Conservation (phyloP, 495 filamentous ascomycete genomes). For the Penicillium manginii region DNA sequence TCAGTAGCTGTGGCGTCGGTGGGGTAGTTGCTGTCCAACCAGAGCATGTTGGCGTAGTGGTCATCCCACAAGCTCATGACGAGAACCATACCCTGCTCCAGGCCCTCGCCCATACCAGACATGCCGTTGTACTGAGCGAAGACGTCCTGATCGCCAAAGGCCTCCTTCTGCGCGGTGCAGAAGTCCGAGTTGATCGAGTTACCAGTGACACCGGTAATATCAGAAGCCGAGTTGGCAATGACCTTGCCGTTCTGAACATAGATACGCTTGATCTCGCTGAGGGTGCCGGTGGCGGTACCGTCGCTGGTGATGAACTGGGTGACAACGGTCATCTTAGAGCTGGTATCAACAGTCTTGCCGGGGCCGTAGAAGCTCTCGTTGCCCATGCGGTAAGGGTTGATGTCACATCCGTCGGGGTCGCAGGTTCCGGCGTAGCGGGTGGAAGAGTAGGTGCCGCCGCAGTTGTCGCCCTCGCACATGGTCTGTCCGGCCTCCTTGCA, state of each 20-base stretch:
- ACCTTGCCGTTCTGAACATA: conserved; percentile 72
- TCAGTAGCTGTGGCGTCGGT: conserved; percentile 52
- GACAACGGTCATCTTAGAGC: conserved; percentile 64
- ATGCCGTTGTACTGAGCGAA: conserved; percentile 66
- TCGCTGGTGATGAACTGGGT: conserved; percentile 70
- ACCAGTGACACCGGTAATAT: conserved; percentile 54
- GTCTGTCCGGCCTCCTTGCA: conserved; percentile 60
- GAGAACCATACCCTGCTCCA: conserved; percentile 67
- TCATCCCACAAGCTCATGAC: conserved; percentile 82
- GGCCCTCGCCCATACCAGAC: conserved; percentile 56
- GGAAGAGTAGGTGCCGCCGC: conserved; percentile 51
- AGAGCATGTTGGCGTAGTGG: conserved; percentile 77
- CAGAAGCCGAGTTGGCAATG: conserved; percentile 60
- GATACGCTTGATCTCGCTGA: conserved; percentile 69
- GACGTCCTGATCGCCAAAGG: conserved; percentile 62
- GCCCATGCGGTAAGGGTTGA: conserved; percentile 74
- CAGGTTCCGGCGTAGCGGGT: conserved; percentile 59
- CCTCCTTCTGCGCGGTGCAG: conserved; percentile 63
- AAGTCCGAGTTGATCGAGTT: conserved; percentile 63
- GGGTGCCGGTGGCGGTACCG: conserved; percentile 54
- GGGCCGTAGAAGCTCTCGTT: conserved; percentile 65
- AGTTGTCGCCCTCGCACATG: conserved; percentile 60
- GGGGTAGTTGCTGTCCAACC: conserved; percentile 81
- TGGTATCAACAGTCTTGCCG: conserved; percentile 65
- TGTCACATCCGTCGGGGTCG: conserved; percentile 79